These are phyloP conservation scores for Kuraishia capsulata DNA, from an alignment of 805 yeast species.

Conservation along the genomic window DNA sequence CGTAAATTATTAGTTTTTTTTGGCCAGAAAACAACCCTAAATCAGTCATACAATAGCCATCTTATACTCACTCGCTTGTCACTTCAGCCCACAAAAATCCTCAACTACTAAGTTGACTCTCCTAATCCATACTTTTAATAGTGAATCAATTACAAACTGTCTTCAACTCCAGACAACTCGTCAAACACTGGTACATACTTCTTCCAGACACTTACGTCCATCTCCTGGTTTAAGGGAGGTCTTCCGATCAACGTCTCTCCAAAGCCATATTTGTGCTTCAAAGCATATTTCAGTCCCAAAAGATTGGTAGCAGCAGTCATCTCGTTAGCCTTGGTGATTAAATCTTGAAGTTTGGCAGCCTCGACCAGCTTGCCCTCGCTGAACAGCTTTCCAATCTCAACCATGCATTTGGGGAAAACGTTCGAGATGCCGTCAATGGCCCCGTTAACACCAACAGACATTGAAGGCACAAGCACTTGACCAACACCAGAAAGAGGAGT, in stretches of 20 bases:
- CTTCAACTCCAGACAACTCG: slow-evolving; percentile 7
- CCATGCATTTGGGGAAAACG: slow-evolving; percentile 36
- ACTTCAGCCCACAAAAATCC: too few relatives aligned
- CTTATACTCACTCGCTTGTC: too few relatives aligned
- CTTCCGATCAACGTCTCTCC: slow-evolving; percentile 34
- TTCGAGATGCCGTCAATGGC: slow-evolving; percentile 41
- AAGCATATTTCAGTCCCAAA: slow-evolving; percentile 33
- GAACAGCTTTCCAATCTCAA: slow-evolving; percentile 25
- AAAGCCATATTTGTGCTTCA: slow-evolving; percentile 23
- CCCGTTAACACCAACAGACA: slow-evolving; percentile 33
- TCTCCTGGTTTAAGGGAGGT: slow-evolving; percentile 32
- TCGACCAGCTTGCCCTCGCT: slow-evolving; percentile 27
- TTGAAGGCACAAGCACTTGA: slow-evolving; percentile 36
- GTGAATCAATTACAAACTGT: too few relatives aligned
- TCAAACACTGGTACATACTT: slow-evolving; percentile 8
- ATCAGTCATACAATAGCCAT: too few relatives aligned
- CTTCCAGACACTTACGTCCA: slow-evolving; percentile 22
- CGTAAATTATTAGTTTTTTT: too few relatives aligned
- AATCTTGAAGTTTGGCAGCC: slow-evolving; percentile 30
- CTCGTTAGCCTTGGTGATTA: slow-evolving; percentile 32
- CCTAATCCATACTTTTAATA: too few relatives aligned
- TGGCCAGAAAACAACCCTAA: too few relatives aligned
- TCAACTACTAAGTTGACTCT: too few relatives aligned
- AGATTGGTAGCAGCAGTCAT: slow-evolving; percentile 28
- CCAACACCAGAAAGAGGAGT: slow-evolving; percentile 38